A percentile compares a stretch with the other conserved stretches of the same genome.
These are phyloP conservation scores for Guillardia theta DNA, from an alignment of 78 protist genomes.

Conservation along the genomic window DNA sequence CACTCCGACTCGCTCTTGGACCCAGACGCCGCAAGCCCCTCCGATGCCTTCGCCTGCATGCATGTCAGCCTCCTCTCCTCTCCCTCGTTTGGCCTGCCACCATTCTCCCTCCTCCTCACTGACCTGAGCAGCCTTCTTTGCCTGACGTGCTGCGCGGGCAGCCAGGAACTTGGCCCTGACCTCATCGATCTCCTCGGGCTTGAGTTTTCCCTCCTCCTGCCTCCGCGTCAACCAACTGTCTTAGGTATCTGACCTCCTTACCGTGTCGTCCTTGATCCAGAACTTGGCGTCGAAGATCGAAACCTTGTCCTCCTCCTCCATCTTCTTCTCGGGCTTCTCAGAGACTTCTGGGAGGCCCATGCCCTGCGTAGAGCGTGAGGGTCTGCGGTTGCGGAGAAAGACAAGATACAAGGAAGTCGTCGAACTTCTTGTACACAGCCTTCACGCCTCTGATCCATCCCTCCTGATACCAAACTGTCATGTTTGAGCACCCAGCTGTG, in stretches of 20 bases:
- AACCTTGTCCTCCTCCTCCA: not conserved
- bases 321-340: not conserved
- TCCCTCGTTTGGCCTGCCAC: too few relatives aligned
- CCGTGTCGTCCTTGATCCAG: not conserved
- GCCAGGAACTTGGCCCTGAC: conserved; percentile 1
- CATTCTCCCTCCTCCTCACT: too few relatives aligned
- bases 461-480: not conserved
- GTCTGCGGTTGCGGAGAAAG: not conserved
- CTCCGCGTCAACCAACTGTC: not conserved
- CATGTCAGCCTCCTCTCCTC: too few relatives aligned
- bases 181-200: not conserved
- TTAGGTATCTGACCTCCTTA: not conserved
- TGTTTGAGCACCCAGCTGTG: too few relatives aligned
- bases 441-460: not conserved
- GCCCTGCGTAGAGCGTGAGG: too few relatives aligned
- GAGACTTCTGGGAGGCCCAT: too few relatives aligned
- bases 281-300: not conserved
- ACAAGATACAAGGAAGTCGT: not conserved
- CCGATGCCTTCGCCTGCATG: too few relatives aligned
- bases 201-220: not conserved
- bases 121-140: not conserved
- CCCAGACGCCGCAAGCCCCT: too few relatives aligned
- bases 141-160: not conserved
- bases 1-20: too few relatives aligned
- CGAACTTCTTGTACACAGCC: conserved; percentile 12